Evolutionary conservation across 2,329 filamentous ascomycete genomes (phyloP), one percentile per base, ranked within the genome.

Genomic region (Epichloe brachyelytri): DNA sequence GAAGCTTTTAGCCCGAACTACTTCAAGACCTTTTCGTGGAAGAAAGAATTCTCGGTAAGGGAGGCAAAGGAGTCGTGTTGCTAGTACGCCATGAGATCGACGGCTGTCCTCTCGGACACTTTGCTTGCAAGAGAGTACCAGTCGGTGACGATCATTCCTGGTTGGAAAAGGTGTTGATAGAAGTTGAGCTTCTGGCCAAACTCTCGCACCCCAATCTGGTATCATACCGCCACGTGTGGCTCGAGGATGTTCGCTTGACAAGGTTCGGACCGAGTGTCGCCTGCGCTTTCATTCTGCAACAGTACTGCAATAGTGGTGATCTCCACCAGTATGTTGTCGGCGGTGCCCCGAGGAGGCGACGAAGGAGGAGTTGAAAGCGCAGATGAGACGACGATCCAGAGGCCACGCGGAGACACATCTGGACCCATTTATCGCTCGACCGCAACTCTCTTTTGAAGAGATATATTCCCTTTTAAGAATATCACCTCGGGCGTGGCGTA

Each of bases 381-480:
- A 87, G 49, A 80, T 95, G 63, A 80, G 93, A 44, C 79, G 91
- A 49, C 80, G 82, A 50, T 96, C 93, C 3, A 88, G 82, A 60
- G 88, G 88, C 0, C 81, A 88, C 43, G 65, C 77, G 2, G 88
- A 94, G 43, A 72, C 75, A 1, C 79, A 81, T 0, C 60, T 69
- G 0, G 72, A 78, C n/a, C 53, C 80, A 8, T 62, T 65, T 5
- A 53, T 59, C 3, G 59, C 67, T 17, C 70, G 68, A 46, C 71
- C 71, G 1, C 69, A 68, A 15, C 65, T 81, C 30, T 76, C 80
- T 0, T 87, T 96, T 54, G 91, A 97, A 54, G 87, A 97, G 60
- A 97, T 98, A 22, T 96, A 95, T 67, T 94, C 90, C 86, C 97
- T 55, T 98, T 98, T 73, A 86, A 85, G 61, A 93, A 98, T 63